Conservation (phyloP, 2,329 filamentous ascomycete species). For the Daldinia eschscholtzii region DNA sequence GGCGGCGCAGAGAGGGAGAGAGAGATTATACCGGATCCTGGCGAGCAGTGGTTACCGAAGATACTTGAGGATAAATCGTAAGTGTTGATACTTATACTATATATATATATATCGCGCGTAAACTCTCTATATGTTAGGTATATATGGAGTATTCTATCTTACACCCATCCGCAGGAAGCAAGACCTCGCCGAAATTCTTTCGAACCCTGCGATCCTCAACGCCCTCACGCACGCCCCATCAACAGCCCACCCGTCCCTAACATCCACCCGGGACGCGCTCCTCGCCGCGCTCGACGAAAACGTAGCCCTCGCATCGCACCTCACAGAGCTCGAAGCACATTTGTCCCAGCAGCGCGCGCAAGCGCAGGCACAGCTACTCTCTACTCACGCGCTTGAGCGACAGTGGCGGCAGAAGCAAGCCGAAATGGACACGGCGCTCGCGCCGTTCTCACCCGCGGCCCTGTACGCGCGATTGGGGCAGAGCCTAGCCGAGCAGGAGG, state of each 20-base stretch:
- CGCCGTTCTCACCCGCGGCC: slow-evolving; percentile 86
- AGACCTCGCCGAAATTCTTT: slow-evolving; percentile 79
- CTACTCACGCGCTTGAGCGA: slow-evolving; percentile 88
- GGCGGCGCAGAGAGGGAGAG: slow-evolving; percentile 50
- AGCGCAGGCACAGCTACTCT: slow-evolving; percentile 84
- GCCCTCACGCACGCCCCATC: slow-evolving; percentile 77
- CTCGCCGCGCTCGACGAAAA: slow-evolving; percentile 45
- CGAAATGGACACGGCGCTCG: slow-evolving; percentile 87
- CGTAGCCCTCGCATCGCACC: slow-evolving; percentile 73
- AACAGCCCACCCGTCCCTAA: slow-evolving; percentile 79
- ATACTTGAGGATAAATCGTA: slow-evolving; percentile 86
- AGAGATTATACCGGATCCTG: slow-evolving; percentile 66
- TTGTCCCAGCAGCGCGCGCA: slow-evolving; percentile 74
- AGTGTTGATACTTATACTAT: slow-evolving; percentile 42
- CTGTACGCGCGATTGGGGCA: slow-evolving; percentile 85
- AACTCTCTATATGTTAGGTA: no score
- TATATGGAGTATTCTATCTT: no score
- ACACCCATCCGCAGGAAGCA: slow-evolving; percentile 71
- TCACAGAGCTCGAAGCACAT: slow-evolving; percentile 72
- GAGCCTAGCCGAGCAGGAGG: slow-evolving; percentile 84
- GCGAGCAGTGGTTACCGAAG: slow-evolving; percentile 83
- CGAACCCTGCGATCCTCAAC: slow-evolving; percentile 74
- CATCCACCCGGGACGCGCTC: slow-evolving; percentile 73
- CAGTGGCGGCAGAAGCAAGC: slow-evolving; percentile 90
- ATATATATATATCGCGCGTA: no score